These are phyloP conservation scores for Pseudocohnilembus persalinus DNA, from an alignment of 169 alveolate genomes.

Conservation along the genomic window DNA sequence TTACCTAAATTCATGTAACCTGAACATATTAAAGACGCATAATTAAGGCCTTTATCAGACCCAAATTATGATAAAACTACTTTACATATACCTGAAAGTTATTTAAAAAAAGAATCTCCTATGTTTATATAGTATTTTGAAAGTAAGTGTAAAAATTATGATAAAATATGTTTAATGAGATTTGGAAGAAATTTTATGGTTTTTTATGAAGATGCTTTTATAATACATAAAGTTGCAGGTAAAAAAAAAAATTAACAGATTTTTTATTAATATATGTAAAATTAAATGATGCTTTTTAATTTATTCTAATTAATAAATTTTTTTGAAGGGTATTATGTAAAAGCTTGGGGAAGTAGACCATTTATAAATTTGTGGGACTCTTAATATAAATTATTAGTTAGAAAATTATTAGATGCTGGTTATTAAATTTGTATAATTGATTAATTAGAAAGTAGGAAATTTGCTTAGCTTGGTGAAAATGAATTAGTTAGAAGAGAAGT, in stretches of 20 bases:
- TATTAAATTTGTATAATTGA: constrained; percentile 61
- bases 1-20: constrained; percentile 64
- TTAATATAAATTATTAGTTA: constrained; percentile 43
- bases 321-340: constrained; percentile 43
- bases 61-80: constrained; percentile 75
- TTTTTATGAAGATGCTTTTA: constrained; percentile 68
- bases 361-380: constrained; percentile 54
- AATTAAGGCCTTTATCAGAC: constrained; percentile 61
- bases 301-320: no score
- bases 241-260: constrained; percentile 28
- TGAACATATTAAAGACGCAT: constrained; percentile 65
- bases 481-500: constrained; percentile 59
- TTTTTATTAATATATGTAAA: no score
- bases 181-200: constrained; percentile 68
- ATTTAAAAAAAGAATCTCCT: constrained; percentile 63
- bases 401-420: constrained; percentile 53
- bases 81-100: constrained; percentile 65
- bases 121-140: constrained; percentile 73
- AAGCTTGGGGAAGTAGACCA: constrained; percentile 59
- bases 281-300: no score
- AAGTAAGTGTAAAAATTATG: constrained; percentile 64
- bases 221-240: constrained; percentile 56
- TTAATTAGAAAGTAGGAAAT: constrained; percentile 55
- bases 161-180: constrained; percentile 68
- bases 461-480: constrained; percentile 18